phyloP scores from a whole-genome alignment of 306 rosid species.

The Leucaena leucocephala region DNA sequence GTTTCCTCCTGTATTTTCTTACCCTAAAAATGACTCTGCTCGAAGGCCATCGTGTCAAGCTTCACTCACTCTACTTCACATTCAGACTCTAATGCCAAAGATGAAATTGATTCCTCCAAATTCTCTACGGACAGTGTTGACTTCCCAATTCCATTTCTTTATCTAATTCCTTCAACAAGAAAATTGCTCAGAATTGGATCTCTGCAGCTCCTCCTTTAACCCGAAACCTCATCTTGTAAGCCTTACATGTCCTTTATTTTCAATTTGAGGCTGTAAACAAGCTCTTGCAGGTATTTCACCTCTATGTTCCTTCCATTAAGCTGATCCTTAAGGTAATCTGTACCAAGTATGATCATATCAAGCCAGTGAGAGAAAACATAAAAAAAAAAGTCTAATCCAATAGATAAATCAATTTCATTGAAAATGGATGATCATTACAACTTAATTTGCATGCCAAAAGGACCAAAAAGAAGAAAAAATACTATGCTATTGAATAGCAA shows the following conservation, averaged over 20 bases:
- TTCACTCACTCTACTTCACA: slow-evolving; percentile 90
- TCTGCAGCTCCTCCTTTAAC: slow-evolving; percentile 64
- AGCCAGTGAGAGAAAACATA: slow-evolving; percentile 29
- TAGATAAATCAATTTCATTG: slow-evolving; percentile 26
- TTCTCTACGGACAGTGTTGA: slow-evolving; percentile 62
- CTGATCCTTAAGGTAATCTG: slow-evolving; percentile 92
- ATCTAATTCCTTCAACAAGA: slow-evolving; percentile 63
- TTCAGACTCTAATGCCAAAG: slow-evolving; percentile 78
- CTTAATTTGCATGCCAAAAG: slow-evolving; percentile 25
- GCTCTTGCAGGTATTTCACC: slow-evolving; percentile 59
- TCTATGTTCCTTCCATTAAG: slow-evolving; percentile 64
- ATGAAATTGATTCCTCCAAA: slow-evolving; percentile 72
- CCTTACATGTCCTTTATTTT: slow-evolving; percentile 55
- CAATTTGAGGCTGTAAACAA: slow-evolving; percentile 55
- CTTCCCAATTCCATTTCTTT: slow-evolving; percentile 63
- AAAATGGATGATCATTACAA: slow-evolving; percentile 19
- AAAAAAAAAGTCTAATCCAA: background rate
- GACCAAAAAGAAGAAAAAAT: background rate
- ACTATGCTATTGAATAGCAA: slow-evolving; percentile 2
- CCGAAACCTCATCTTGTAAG: slow-evolving; percentile 54
- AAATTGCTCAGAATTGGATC: slow-evolving; percentile 54
- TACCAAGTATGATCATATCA: slow-evolving; percentile 39
- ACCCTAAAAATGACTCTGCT: slow-evolving; percentile 64
- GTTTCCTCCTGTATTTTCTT: slow-evolving; percentile 72
- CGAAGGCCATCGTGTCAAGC: slow-evolving; percentile 77